phyloP scores from a whole-genome alignment of 2,329 filamentous ascomycete species.

The Plenodomus tracheiphilus region DNA sequence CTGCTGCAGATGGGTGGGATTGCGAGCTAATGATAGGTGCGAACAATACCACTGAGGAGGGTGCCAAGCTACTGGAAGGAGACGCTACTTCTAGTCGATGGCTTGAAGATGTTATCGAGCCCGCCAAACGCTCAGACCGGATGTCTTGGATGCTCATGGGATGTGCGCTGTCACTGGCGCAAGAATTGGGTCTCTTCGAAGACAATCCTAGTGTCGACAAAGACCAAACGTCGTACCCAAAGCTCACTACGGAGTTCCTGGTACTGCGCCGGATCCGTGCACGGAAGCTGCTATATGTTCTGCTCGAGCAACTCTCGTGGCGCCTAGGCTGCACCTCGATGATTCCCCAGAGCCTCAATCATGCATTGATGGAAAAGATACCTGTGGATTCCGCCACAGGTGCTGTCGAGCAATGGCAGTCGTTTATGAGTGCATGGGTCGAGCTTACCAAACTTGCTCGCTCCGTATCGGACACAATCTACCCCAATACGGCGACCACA shows the following conservation, averaged over 20 bases:
- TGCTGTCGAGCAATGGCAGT: constrained; percentile 52
- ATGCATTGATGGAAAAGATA: constrained; percentile 46
- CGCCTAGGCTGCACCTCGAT: constrained; percentile 57
- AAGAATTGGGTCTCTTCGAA: constrained; percentile 58
- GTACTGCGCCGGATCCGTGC: constrained; percentile 38
- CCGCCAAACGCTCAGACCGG: constrained; percentile 58
- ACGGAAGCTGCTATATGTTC: constrained; percentile 47
- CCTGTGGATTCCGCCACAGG: constrained; percentile 43
- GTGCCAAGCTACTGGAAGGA: constrained; percentile 38
- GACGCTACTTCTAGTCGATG: constrained; percentile 49
- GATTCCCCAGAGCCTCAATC: constrained; percentile 52
- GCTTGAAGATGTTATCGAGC: constrained; percentile 59
- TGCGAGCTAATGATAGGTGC: constrained; percentile 53
- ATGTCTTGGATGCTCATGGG: constrained; percentile 66
- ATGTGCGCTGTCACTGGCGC: constrained; percentile 56
- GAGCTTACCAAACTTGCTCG: constrained; percentile 51
- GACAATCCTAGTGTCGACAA: constrained; percentile 43
- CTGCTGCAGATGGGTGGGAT: constrained; percentile 59
- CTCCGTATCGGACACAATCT: constrained; percentile 58
- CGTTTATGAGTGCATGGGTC: constrained; percentile 57
- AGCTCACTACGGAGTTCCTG: constrained; percentile 34
- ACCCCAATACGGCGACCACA: constrained; percentile 50
- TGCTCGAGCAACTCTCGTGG: constrained; percentile 57
- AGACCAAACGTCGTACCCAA: constrained; percentile 39
- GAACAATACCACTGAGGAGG: constrained; percentile 45